Evolutionary conservation across 177 flowering plant species (phyloP), one percentile per base, ranked within the genome.

Genomic region (Vitis hybrid): DNA sequence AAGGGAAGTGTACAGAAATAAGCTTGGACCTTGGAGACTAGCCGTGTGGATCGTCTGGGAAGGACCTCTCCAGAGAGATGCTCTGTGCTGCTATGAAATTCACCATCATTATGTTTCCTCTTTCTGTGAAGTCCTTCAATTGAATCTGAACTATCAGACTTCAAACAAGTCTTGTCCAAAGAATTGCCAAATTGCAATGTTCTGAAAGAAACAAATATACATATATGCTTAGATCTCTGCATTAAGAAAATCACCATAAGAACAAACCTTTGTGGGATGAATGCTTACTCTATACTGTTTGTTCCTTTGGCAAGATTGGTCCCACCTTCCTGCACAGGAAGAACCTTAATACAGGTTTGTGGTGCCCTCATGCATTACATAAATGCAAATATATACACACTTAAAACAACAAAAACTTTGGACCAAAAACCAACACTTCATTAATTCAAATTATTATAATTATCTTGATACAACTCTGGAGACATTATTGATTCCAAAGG

Each of bases 31-130:
- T 86, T 77, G 49, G 85, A 62, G 40, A 77, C 74, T 49, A 86
- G 83, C 79, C 85, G 76, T 72, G 17, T 70, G 52, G 89, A 84
- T 74, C 87, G 79, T 70, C 87, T 73, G 3, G 80, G 87, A 54
- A 56, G 71, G 54, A 71, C 73, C 69, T 76, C 67, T 54, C 70
- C 60, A 52, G 70, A 73, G 46, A 21, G 24, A 67, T 65, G 66
- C 64, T 71, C 77, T 51, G 61, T 46, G 64, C 83, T 78, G 75
- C 81, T 18, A 15, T 60, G 48, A 61, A 50, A 52, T 63, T 60
- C 75, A 17, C 56, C 27, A 32, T 77, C 54, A 27, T 19, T 21
- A 24, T 2, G 62, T 63, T 62, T 68, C 61, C 77, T 78, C 70
- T 77, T 86, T 66, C 35, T 75, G 32, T 15, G 69, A 57, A 46